Evolutionary conservation across 192 early-diverging fungal species (phyloP).

Genomic region (Linnemannia zychae): DNA sequence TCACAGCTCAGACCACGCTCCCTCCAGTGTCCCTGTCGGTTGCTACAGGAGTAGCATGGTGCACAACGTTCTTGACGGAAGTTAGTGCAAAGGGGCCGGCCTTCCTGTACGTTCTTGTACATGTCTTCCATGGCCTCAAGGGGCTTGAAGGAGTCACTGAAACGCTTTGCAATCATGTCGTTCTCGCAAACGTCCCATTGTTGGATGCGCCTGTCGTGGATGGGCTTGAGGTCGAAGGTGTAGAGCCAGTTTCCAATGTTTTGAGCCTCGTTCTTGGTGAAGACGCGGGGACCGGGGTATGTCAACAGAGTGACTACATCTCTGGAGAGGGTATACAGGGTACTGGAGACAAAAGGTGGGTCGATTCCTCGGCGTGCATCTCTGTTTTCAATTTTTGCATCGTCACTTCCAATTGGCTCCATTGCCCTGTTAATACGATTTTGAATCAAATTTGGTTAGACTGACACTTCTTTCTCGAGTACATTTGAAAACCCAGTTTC

Average conservation of each 20-base stretch:
- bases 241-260: constrained; percentile 73
- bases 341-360: constrained; percentile 71
- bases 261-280: constrained; percentile 71
- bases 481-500: background rate
- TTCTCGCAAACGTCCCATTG: constrained; percentile 73
- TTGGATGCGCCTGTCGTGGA: constrained; percentile 71
- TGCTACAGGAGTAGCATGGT: constrained; percentile 68
- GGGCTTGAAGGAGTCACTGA: constrained; percentile 58
- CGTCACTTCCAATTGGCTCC: constrained; percentile 59
- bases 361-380: constrained; percentile 64
- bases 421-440: constrained; percentile 61
- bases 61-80: constrained; percentile 65
- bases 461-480: background rate
- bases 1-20: constrained; percentile 70
- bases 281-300: constrained; percentile 65
- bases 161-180: constrained; percentile 75
- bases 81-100: constrained; percentile 60
- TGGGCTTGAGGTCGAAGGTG: constrained; percentile 68
- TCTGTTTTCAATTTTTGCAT: constrained; percentile 64
- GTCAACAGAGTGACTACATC: constrained; percentile 66
- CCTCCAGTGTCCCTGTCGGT: constrained; percentile 64
- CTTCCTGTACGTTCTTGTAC: constrained; percentile 63
- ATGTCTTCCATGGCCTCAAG: constrained; percentile 68
- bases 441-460: background rate
- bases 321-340: constrained; percentile 69